These are phyloP conservation scores for Elymus sibiricus DNA, from an alignment of 176 grass and related monocot genomes.

Conservation along the genomic window DNA sequence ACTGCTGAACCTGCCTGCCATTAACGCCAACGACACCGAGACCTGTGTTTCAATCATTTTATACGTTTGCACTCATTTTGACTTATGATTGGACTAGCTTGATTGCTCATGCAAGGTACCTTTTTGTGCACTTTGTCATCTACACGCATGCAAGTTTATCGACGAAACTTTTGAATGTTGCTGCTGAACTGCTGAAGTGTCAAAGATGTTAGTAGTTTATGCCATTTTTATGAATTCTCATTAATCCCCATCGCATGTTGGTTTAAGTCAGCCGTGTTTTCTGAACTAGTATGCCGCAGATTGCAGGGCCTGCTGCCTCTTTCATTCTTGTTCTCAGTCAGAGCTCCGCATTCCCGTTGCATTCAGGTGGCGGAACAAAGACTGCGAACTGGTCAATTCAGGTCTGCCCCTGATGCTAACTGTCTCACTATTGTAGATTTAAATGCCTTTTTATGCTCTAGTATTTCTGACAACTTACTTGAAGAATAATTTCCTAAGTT, in stretches of 20 bases:
- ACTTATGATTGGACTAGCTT: not conserved
- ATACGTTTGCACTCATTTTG: conserved; percentile 38
- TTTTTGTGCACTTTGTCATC: not conserved
- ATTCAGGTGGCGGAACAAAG: not conserved
- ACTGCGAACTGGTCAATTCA: not conserved
- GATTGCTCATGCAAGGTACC: not conserved
- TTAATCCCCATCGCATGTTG: not conserved
- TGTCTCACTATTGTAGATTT: too few species aligned
- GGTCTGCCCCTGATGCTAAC: not conserved
- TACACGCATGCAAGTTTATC: not conserved
- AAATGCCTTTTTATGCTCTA: too few species aligned
- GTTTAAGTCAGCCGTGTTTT: not conserved
- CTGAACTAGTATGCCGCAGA: conserved; percentile 21
- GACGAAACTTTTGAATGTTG: not conserved
- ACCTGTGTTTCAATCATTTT: conserved; percentile 79
- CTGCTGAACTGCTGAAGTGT: not conserved
- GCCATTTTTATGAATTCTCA: not conserved
- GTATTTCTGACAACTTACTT: not conserved
- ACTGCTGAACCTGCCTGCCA: not conserved
- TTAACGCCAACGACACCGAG: conserved; percentile 1
- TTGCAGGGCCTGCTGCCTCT: conserved; percentile 61
- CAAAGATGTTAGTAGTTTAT: not conserved
- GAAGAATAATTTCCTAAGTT: not conserved
- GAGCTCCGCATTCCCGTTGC: not conserved
- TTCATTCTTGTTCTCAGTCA: not conserved